Evolutionary conservation across 2,329 filamentous ascomycete genomes (phyloP).

Genomic region (Cercospora beticola): DNA sequence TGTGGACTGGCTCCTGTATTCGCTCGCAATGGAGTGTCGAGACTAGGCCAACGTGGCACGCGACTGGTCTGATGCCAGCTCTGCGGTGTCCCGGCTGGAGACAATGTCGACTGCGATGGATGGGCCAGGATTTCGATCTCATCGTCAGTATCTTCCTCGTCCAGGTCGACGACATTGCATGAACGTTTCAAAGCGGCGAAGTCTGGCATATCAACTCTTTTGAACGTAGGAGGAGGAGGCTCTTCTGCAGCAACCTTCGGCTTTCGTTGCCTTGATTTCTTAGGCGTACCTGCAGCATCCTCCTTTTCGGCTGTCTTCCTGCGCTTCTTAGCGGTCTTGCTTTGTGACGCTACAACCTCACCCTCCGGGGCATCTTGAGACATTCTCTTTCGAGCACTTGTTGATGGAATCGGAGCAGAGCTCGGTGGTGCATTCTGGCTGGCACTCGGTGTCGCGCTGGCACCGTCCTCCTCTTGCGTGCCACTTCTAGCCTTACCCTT

Average conservation of each 20-base stretch:
- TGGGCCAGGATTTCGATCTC: background rate
- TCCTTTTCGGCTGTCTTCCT: background rate
- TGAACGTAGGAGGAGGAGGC: slow-evolving; percentile 6
- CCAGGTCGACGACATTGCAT: slow-evolving; percentile 8
- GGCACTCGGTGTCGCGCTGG: slow-evolving; percentile 30
- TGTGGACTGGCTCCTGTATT: background rate
- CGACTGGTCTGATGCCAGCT: background rate
- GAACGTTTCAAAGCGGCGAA: background rate
- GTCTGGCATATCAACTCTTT: slow-evolving; percentile 10
- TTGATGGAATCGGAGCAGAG: background rate
- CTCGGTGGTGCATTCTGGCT: background rate
- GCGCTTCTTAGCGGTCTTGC: slow-evolving; percentile 5
- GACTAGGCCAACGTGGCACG: background rate
- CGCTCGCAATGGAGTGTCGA: background rate
- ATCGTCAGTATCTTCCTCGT: slow-evolving; percentile 3
- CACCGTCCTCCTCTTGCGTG: slow-evolving; percentile 52
- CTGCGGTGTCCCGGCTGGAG: background rate
- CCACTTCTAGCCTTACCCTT: background rate
- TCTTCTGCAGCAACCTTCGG: background rate
- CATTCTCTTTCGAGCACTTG: background rate
- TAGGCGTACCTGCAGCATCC: background rate
- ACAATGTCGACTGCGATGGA: background rate
- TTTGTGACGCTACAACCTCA: background rate
- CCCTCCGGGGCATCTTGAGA: background rate
- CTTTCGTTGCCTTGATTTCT: background rate